These are phyloP conservation scores for Aureobasidium sp. DNA, from an alignment of 2,329 filamentous ascomycete species.

Conservation along the genomic window DNA sequence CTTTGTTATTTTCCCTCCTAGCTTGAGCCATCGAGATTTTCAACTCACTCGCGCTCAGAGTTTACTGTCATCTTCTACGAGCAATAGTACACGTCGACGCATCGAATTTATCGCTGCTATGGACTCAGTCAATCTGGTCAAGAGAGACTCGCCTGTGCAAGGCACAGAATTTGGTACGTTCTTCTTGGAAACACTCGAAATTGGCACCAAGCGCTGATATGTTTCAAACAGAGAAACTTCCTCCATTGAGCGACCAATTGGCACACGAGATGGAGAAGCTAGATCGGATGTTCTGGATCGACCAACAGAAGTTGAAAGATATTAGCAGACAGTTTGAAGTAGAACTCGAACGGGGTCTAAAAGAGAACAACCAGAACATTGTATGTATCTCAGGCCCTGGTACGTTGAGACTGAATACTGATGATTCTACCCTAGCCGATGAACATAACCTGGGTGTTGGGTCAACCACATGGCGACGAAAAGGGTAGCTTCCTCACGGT, in stretches of 20 bases:
- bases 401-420: not conserved
- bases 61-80: not conserved
- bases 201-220: not conserved
- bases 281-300: conserved; percentile 72
- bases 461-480: conserved; percentile 79
- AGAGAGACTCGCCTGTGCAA: not conserved
- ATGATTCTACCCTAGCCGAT: conserved; percentile 54
- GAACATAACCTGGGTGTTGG: conserved; percentile 95
- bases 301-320: conserved; percentile 68
- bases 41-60: too few relatives aligned
- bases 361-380: conserved; percentile 78
- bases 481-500: conserved; percentile 82
- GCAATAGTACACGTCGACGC: not conserved
- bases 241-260: conserved; percentile 44
- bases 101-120: not conserved
- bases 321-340: conserved; percentile 79
- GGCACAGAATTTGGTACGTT: not conserved
- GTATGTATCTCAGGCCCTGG: conserved; percentile 47
- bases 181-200: too few relatives aligned
- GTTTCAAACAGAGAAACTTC: not conserved
- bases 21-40: not conserved
- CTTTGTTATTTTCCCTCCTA: not conserved
- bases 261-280: conserved; percentile 65
- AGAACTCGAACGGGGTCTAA: conserved; percentile 78
- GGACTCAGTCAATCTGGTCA: not conserved